Conservation (phyloP, 2,329 filamentous ascomycete genomes). For the Orbilia ellipsospora region DNA sequence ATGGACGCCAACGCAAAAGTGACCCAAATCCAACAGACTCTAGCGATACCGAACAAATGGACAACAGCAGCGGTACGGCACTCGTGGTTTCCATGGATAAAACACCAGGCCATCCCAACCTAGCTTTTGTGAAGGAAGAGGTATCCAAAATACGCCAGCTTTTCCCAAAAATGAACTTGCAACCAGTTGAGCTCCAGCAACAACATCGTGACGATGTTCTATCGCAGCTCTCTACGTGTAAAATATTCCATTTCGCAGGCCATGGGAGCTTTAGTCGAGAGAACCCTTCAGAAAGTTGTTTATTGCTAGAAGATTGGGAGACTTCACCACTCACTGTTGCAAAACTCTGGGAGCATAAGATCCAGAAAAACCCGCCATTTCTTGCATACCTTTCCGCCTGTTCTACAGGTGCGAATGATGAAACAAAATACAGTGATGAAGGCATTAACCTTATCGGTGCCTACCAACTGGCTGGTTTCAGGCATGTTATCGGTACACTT, state of each 20-base stretch:
- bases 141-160: neutral
- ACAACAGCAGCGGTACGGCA: slow-evolving; percentile 25
- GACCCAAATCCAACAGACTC: neutral
- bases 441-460: slow-evolving; percentile 31
- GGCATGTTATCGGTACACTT: slow-evolving; percentile 61
- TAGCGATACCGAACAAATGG: neutral
- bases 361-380: slow-evolving; percentile 24
- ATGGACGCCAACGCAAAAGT: slow-evolving; percentile 55
- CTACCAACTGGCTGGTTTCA: slow-evolving; percentile 30
- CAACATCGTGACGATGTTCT: slow-evolving; percentile 58
- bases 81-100: slow-evolving; percentile 61
- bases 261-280: slow-evolving; percentile 60
- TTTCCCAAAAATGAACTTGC: slow-evolving; percentile 10
- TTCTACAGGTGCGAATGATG: slow-evolving; percentile 24
- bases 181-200: neutral
- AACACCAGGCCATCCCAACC: slow-evolving; percentile 55
- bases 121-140: slow-evolving; percentile 9
- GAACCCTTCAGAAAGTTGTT: slow-evolving; percentile 60
- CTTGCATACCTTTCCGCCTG: slow-evolving; percentile 44
- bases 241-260: slow-evolving; percentile 65
- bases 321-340: slow-evolving; percentile 20
- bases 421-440: slow-evolving; percentile 24
- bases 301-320: slow-evolving; percentile 58
- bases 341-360: slow-evolving; percentile 16
- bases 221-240: slow-evolving; percentile 57